Evolutionary conservation across 2,329 filamentous ascomycete species (phyloP), one percentile per base, ranked within the genome.

Genomic region (Alternaria postmessia): DNA sequence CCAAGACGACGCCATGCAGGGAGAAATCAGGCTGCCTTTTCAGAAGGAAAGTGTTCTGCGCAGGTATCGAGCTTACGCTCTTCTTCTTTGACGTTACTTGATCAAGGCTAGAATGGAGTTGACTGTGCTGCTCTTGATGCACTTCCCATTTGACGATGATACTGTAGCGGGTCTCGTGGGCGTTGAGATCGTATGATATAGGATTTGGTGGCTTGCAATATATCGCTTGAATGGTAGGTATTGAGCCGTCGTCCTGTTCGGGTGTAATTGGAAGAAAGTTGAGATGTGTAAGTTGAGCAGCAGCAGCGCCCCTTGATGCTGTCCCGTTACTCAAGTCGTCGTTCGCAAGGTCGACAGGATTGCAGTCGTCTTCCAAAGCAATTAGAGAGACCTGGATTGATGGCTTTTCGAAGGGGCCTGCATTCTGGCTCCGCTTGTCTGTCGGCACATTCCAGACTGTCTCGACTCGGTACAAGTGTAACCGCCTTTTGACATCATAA

Each of bases 61-160:
- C 61, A 46, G 61, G 62, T 36, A 73, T 70, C 28, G 73, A 76
- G 65, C 80, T 72, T 47, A 78, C 76, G 61, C 83, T 87, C 71
- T 87, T 88, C 70, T 87, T 88, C 67, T 90, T 87, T 43, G 85
- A 84, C 7, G 88, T 87, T 26, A 95, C 83, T 68, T 94, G 90
- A 66, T 93, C 90, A 74, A 96, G 94, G 12, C 90, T 90, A 2
- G 89, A 81, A 73, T 95, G 91, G 7, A 96, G 80, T 9, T 81
- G 69, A 30, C 71, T 83, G 64, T 90, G 87, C n/a, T 85, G 80
- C 48, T 87, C 84, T 32, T 91, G 88, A 32, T 86, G 84, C 9
- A 94, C 76, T 67, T 95, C 90, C 94, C 94, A 98, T 63, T 91
- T 87, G 64, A 93, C 89, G 63, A 98, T 84, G 41, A 94, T 86